Evolutionary conservation across 2,329 filamentous ascomycete species (phyloP), one percentile per base, ranked within the genome.

Genomic region (Geoglossum cookeanum): DNA sequence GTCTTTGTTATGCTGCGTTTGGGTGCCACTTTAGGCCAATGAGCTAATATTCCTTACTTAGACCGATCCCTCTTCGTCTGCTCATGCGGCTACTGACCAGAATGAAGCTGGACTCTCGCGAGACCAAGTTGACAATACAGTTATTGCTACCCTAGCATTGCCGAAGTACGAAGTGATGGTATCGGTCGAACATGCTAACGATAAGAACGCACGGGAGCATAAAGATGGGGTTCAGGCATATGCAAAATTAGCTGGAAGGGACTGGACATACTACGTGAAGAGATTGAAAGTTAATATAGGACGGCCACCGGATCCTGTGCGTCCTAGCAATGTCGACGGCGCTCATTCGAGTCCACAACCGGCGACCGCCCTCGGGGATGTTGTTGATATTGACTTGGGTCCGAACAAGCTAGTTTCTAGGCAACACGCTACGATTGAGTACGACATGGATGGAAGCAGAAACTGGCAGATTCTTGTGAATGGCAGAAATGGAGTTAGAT

Each of bases 381-480:
- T 59, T 22, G 54, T 60, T 32, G 27, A 60, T 17, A 60, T 60
- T 39, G 53, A 58, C 45, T 37, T 58, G 30, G 74, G 74, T 6
- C 74, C 74, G 1, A 72, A 75, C 61, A 70, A 74, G 42, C 72
- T 75, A 59, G 68, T 76, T 27, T 76, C 74, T 1, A 68, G 74
- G 49, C 64, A 74, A 27, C 74, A 77, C 60, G 74, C 74, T 32
- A 68, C 72, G 60, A 75, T 77, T 60, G 66, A 68, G 49, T 77
- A 74, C 61, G 71, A 75, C 45, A 51, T 35, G 30, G 37, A 42
- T 27, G 53, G 33, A 9, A 39, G 55, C 27, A 72, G 73, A 55
- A 80, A 78, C 60, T 98, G 92, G 92, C 84, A 84, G 64, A 79
- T 98, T 55, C 74, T 81, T 48, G 87, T 95, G 61, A 90, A 91